These are phyloP conservation scores for Pelargonium australe DNA, from an alignment of 441 rosid species.

Conservation along the genomic window DNA sequence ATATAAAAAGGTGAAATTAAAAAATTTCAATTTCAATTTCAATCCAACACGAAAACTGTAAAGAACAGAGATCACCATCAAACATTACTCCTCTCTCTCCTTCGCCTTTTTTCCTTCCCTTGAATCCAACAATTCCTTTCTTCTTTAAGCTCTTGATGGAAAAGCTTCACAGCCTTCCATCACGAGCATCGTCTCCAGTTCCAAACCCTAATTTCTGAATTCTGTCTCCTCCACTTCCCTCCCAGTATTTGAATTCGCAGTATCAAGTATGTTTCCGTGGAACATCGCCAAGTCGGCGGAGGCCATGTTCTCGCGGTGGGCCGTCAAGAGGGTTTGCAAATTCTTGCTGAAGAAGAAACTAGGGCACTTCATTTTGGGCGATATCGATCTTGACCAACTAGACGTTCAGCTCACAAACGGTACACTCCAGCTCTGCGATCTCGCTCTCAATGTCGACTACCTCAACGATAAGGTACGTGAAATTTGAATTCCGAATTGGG, in stretches of 20 bases:
- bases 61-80: constrained; percentile 1
- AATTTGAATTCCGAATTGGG: constrained; percentile 1
- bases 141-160: constrained; percentile 36
- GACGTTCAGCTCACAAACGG: constrained; percentile 88
- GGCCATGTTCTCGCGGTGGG: constrained; percentile 75
- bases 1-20: too few relatives aligned
- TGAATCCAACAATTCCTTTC: constrained; percentile 8
- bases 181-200: constrained; percentile 26
- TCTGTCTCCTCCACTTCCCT: background rate
- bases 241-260: too few relatives aligned
- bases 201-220: constrained; percentile 24
- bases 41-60: constrained; percentile 7
- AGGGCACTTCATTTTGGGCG: constrained; percentile 77
- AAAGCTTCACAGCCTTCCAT: constrained; percentile 33
- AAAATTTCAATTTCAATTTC: background rate
- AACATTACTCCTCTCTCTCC: background rate
- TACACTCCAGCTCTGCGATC: constrained; percentile 68
- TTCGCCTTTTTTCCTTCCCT: background rate
- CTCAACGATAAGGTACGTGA: constrained; percentile 60
- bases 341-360: constrained; percentile 88
- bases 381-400: constrained; percentile 88
- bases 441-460: constrained; percentile 84
- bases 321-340: constrained; percentile 77
- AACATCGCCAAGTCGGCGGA: constrained; percentile 79
- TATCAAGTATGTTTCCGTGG: constrained; percentile 59